Evolutionary conservation across 352 stramenopile species (phyloP).

Genomic region (Globisporangium megalacanthum): DNA sequence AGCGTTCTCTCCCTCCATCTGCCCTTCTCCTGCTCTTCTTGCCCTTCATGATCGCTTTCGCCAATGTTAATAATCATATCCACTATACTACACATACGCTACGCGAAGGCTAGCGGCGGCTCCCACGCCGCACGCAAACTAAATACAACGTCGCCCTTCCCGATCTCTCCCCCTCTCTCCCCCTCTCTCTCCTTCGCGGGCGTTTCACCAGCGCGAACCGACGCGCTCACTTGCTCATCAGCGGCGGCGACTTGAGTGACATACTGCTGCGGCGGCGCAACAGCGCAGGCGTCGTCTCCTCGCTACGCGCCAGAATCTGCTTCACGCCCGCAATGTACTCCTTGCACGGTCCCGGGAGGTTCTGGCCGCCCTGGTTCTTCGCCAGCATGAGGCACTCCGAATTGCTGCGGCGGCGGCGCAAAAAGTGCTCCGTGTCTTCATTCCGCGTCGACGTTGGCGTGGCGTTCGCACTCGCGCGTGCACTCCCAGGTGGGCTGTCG

Average conservation of each 20-base stretch:
- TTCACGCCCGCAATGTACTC: conserved; percentile 86
- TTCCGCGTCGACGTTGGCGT: conserved; percentile 27
- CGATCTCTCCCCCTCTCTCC: not conserved
- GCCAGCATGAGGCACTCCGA: conserved; percentile 77
- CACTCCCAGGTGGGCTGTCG: conserved; percentile 10
- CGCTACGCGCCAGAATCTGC: conserved; percentile 72
- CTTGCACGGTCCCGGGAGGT: conserved; percentile 67
- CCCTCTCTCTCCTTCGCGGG: not conserved
- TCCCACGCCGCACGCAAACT: not conserved
- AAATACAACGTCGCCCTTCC: conserved; percentile 11
- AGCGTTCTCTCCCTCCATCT: not conserved
- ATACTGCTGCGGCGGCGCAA: conserved; percentile 60
- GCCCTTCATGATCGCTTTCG: not conserved
- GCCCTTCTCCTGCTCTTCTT: not conserved
- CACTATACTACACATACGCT: conserved; percentile 6
- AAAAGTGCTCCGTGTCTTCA: conserved; percentile 20
- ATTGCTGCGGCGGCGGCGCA: conserved; percentile 66
- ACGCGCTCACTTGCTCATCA: conserved; percentile 15
- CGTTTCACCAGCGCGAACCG: not conserved
- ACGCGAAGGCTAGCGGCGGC: not conserved
- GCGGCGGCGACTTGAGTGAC: conserved; percentile 40
- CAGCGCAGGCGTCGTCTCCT: conserved; percentile 34
- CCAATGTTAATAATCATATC: conserved; percentile 1
- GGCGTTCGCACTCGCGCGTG: conserved; percentile 16
- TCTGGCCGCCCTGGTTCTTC: conserved; percentile 41